A percentile compares a stretch with the other conserved stretches of the same genome.
Evolutionary conservation across 148 eudicot genomes (phyloP).

Genomic region (Agrostemma githago): DNA sequence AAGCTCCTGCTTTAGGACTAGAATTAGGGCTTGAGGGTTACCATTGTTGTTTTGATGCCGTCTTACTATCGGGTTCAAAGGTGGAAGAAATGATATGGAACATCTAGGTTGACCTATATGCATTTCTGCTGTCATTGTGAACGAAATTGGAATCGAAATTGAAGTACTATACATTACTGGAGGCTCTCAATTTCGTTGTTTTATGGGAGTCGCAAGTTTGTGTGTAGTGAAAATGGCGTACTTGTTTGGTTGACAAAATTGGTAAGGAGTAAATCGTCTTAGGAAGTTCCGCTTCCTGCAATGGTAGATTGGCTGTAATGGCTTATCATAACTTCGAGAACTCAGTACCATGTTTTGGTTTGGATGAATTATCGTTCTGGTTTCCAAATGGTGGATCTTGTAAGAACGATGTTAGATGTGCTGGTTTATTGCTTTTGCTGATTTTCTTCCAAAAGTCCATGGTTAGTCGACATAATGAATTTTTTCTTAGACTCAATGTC

Average conservation of each 20-base stretch:
- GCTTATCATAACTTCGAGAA: not conserved
- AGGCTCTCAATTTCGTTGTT: not conserved
- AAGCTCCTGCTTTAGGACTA: not conserved
- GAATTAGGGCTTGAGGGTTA: not conserved
- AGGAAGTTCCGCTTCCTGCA: not conserved
- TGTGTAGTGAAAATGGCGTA: not conserved
- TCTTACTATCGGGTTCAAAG: not conserved
- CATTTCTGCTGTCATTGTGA: not conserved
- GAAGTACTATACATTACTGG: not conserved
- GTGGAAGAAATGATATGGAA: not conserved
- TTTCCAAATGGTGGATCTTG: not conserved
- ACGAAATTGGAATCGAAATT: not conserved
- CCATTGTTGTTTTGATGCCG: not conserved
- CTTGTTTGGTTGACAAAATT: slow-evolving; percentile 11
- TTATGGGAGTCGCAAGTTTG: not conserved
- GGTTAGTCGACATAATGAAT: slow-evolving; percentile 16
- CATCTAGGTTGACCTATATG: not conserved
- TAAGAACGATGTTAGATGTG: not conserved
- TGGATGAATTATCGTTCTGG: not conserved
- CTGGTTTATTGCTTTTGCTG: not conserved
- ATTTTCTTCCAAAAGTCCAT: not conserved
- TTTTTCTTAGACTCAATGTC: slow-evolving; percentile 63
- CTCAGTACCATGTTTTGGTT: not conserved
- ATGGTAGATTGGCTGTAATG: not conserved
- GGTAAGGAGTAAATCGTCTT: not conserved